A percentile compares a stretch with the other conserved stretches of the same genome.
Evolutionary conservation across 257 asterid genomes (phyloP).

Genomic region (Plectranthus barbatus): DNA sequence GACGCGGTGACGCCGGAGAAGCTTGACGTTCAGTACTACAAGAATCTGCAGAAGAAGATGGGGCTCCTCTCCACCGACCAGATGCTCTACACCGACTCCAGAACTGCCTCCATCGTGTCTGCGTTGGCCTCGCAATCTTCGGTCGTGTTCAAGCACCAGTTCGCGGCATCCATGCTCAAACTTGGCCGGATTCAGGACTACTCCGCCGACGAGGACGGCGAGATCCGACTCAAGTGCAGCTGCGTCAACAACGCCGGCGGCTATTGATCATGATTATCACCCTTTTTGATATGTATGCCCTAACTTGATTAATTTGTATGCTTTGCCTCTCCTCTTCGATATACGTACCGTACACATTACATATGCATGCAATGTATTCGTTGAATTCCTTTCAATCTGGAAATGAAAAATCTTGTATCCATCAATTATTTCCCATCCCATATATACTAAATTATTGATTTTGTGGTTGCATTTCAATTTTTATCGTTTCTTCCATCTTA

Average conservation of each 20-base stretch:
- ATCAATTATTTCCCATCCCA: no score
- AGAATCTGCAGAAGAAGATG: conserved; percentile 63
- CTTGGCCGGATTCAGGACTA: conserved; percentile 65
- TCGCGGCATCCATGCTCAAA: conserved; percentile 71
- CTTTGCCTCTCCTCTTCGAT: no score
- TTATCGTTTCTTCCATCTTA: no score
- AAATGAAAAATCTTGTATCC: no score
- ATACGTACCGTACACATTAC: no score
- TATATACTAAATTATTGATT: no score
- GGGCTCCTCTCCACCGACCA: conserved; percentile 69
- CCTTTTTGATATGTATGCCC: no score
- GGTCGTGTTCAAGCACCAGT: conserved; percentile 35
- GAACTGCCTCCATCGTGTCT: conserved; percentile 53
- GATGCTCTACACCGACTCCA: conserved; percentile 45
- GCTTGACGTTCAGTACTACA: conserved; percentile 56
- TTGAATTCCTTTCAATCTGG: no score
- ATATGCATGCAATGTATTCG: no score
- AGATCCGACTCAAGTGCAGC: conserved; percentile 52
- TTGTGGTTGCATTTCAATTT: no score
- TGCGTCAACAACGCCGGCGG: conserved; percentile 11
- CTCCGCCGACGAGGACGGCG: conserved; percentile 30
- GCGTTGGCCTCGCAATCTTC: conserved; percentile 48
- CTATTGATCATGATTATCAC: no score
- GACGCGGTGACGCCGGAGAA: conserved; percentile 48
- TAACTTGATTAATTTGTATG: no score